A percentile compares a stretch with the other conserved stretches of the same genome.
Evolutionary conservation across 2,329 filamentous ascomycete species (phyloP).

Genomic region (Exophiala oligosperma): DNA sequence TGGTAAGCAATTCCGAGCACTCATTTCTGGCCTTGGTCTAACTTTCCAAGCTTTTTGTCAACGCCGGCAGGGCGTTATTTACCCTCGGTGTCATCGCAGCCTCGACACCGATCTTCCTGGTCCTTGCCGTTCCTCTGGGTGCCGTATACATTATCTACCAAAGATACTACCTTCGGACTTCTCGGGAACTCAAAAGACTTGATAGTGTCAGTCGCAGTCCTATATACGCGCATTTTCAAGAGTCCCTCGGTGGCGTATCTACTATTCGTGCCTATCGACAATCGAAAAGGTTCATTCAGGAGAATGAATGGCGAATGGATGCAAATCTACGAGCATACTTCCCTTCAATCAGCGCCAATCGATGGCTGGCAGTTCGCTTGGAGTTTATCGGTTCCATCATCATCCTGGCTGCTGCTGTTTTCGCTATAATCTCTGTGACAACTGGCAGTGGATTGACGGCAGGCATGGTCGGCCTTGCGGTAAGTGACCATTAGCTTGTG

Average conservation of each 20-base stretch:
- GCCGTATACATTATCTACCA: constrained; percentile 89
- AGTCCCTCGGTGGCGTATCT: constrained; percentile 88
- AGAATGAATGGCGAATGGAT: constrained; percentile 98
- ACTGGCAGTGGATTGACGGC: constrained; percentile 63
- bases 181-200: constrained; percentile 90
- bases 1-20: constrained; percentile 55
- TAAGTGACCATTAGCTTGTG: constrained; percentile 13
- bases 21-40: constrained; percentile 13
- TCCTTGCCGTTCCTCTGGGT: constrained; percentile 77
- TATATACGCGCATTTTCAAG: constrained; percentile 97
- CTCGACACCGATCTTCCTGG: constrained; percentile 75
- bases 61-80: constrained; percentile 72
- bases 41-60: constrained; percentile 63
- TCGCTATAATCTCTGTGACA: constrained; percentile 78
- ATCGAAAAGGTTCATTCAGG: constrained; percentile 79
- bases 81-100: constrained; percentile 83
- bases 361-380: constrained; percentile 92
- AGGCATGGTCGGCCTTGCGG: constrained; percentile 80
- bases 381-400: constrained; percentile 95
- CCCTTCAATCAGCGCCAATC: constrained; percentile 88
- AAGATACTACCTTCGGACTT: constrained; percentile 94
- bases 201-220: constrained; percentile 95
- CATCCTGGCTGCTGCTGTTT: constrained; percentile 81
- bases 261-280: constrained; percentile 96
- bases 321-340: constrained; percentile 92